These are phyloP conservation scores for Teratosphaeria epicoccoides DNA, from an alignment of 2,329 filamentous ascomycete genomes.

Conservation along the genomic window DNA sequence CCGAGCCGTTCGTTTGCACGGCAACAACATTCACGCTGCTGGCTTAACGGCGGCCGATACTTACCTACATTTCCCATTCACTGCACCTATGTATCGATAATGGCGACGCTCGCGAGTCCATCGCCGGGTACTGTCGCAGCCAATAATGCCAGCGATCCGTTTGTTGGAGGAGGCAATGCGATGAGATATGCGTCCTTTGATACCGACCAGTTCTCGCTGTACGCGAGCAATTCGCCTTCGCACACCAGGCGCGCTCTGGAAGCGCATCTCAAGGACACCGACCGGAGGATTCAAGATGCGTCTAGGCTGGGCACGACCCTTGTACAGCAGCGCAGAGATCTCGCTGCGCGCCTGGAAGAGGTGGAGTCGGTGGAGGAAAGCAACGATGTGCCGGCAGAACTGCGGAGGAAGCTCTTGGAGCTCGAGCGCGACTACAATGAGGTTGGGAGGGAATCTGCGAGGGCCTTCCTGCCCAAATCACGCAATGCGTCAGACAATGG, in stretches of 20 bases:
- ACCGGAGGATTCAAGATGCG: constrained; percentile 81
- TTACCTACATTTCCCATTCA: background rate
- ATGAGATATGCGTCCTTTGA: constrained; percentile 79
- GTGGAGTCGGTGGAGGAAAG: constrained; percentile 61
- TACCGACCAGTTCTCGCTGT: constrained; percentile 61
- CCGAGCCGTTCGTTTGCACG: background rate
- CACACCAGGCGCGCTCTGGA: constrained; percentile 83
- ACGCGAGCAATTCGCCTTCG: constrained; percentile 65
- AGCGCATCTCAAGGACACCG: constrained; percentile 85
- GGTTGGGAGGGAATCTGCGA: constrained; percentile 76
- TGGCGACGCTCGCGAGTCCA: constrained; percentile 34
- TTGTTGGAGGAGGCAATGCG: constrained; percentile 31
- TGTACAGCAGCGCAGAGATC: constrained; percentile 73
- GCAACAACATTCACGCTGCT: background rate
- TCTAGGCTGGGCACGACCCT: constrained; percentile 80
- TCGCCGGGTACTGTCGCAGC: constrained; percentile 32
- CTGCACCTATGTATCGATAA: constrained; percentile 10
- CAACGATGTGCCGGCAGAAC: constrained; percentile 63
- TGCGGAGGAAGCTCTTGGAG: constrained; percentile 71
- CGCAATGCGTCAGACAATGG: constrained; percentile 5
- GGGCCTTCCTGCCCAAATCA: constrained; percentile 75
- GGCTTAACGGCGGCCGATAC: background rate
- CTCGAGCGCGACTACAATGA: constrained; percentile 95
- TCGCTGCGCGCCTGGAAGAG: constrained; percentile 72
- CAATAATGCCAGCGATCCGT: constrained; percentile 34